A percentile compares a stretch with the other conserved stretches of the same genome.
Conservation (phyloP, 2,329 filamentous ascomycete genomes). For the Fusarium vanettenii region DNA sequence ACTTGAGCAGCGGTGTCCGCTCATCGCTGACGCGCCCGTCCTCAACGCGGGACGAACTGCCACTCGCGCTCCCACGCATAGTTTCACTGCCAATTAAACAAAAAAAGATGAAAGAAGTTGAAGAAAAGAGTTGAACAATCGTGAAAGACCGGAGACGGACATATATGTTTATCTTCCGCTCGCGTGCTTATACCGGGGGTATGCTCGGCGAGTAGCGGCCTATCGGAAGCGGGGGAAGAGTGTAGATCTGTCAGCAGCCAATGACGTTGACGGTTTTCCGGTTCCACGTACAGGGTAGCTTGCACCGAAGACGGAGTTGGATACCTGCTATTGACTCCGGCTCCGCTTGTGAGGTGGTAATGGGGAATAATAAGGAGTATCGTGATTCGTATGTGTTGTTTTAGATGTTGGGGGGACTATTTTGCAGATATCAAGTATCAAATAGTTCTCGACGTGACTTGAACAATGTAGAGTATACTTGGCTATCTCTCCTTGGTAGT, state of each 20-base stretch:
- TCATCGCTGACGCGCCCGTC: constrained; percentile 30
- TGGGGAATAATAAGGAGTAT: not conserved
- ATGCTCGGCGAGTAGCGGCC: constrained; percentile 16
- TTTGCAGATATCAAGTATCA: not conserved
- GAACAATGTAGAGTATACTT: not conserved
- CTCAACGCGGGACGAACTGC: constrained; percentile 21
- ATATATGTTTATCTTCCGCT: not conserved
- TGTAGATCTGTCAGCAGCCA: constrained; percentile 13
- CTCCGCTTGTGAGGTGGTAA: not conserved
- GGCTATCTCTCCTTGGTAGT: not conserved
- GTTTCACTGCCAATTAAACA: not conserved
- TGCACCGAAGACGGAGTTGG: constrained; percentile 6
- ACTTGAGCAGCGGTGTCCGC: constrained; percentile 44
- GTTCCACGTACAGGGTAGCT: constrained; percentile 8
- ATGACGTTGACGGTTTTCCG: constrained; percentile 12
- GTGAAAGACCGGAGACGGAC: not conserved
- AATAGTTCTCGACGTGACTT: not conserved
- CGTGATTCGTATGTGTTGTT: not conserved
- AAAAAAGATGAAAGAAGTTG: not conserved
- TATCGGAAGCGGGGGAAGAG: constrained; percentile 5
- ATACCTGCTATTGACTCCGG: not conserved
- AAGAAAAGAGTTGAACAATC: not conserved
- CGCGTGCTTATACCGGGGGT: not conserved
- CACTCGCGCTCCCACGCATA: constrained; percentile 33
- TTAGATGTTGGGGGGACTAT: not conserved